These are phyloP conservation scores for Allantophomopsis cytisporea DNA, from an alignment of 2,329 filamentous ascomycete species.

Conservation along the genomic window DNA sequence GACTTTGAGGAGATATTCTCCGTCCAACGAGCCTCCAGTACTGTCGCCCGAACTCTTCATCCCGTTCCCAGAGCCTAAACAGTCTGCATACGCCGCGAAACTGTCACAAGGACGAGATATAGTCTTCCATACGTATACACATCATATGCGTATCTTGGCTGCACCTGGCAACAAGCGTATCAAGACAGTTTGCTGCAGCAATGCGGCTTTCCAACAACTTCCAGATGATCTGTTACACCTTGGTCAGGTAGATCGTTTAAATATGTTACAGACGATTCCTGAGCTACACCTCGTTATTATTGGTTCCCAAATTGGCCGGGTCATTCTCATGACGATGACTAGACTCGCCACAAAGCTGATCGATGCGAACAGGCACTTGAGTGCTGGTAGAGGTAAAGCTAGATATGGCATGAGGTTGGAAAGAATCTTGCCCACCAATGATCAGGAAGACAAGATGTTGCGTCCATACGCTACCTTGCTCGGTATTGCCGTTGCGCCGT, in stretches of 20 bases:
- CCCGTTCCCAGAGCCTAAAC: too few relatives aligned
- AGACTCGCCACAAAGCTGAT: conserved; percentile 15
- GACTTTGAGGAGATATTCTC: too few relatives aligned
- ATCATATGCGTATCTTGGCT: conserved; percentile 7
- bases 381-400: neutral
- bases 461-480: conserved; percentile 39
- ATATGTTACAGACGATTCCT: conserved; percentile 50
- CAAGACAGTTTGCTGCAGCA: conserved; percentile 11
- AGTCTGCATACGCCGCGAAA: neutral
- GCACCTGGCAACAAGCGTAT: neutral
- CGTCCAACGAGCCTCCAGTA: too few relatives aligned
- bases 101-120: neutral
- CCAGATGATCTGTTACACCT: too few relatives aligned
- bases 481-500: conserved; percentile 53
- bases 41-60: too few relatives aligned
- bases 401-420: conserved; percentile 27
- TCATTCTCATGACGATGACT: conserved; percentile 47
- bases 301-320: conserved; percentile 53
- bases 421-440: conserved; percentile 29
- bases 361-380: conserved; percentile 3
- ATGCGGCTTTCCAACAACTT: neutral
- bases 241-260: conserved; percentile 33
- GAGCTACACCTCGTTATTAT: conserved; percentile 57
- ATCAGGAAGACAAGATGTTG: conserved; percentile 3
- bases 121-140: conserved; percentile 4